Evolutionary conservation across 2,329 filamentous ascomycete genomes (phyloP).

Genomic region (Fusarium acutatum): DNA sequence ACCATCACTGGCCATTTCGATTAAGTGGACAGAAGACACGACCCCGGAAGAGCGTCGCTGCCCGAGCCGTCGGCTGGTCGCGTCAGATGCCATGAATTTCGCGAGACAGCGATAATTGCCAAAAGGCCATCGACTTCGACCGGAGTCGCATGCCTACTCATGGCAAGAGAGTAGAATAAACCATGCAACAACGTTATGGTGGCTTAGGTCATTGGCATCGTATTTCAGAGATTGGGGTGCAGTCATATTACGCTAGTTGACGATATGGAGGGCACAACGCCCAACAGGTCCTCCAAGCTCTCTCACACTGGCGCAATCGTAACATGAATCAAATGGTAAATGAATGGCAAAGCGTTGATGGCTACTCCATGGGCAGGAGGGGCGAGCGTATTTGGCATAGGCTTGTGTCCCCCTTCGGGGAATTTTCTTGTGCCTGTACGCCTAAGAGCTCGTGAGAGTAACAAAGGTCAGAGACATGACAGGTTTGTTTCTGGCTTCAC

Average conservation of each 20-base stretch:
- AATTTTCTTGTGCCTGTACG: slow-evolving; percentile 53
- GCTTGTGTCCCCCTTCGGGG: slow-evolving; percentile 49
- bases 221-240: neutral
- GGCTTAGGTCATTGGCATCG: neutral
- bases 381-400: slow-evolving; percentile 33
- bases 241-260: slow-evolving; percentile 1
- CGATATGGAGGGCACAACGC: neutral
- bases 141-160: neutral
- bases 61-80: slow-evolving; percentile 33
- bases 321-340: slow-evolving; percentile 6
- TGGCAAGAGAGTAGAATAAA: neutral
- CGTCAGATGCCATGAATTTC: slow-evolving; percentile 28
- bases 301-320: slow-evolving; percentile 8
- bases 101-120: slow-evolving; percentile 12
- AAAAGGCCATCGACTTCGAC: slow-evolving; percentile 7
- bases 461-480: slow-evolving; percentile 41
- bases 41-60: slow-evolving; percentile 15
- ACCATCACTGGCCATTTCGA: slow-evolving; percentile 1
- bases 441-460: slow-evolving; percentile 49
- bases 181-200: neutral
- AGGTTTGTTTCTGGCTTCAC: slow-evolving; percentile 21
- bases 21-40: slow-evolving; percentile 3
- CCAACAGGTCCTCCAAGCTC: slow-evolving; percentile 9
- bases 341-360: slow-evolving; percentile 7
- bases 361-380: neutral